Conservation (phyloP, 805 yeast species). For the Grigorovia transvaalensis region DNA sequence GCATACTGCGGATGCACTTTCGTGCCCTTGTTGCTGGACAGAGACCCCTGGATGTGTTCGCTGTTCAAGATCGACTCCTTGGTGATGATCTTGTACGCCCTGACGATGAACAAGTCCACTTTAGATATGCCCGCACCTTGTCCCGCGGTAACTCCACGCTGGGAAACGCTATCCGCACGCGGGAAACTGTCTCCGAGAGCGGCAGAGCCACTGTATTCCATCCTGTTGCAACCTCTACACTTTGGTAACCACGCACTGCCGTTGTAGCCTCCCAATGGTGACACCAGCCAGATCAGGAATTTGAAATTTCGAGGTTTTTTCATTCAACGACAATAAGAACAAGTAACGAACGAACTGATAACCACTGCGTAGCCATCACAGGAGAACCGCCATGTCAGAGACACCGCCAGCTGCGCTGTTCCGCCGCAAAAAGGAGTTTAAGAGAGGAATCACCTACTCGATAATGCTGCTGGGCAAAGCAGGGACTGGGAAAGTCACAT, state of each 20-base stretch:
- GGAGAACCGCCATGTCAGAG: not conserved
- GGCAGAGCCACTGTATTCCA: not conserved
- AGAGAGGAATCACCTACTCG: conserved; percentile 64
- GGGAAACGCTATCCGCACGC: no score
- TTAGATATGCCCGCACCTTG: conserved; percentile 13
- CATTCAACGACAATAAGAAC: no score
- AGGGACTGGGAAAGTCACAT: conserved; percentile 73
- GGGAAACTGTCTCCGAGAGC: not conserved
- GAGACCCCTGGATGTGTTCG: conserved; percentile 12
- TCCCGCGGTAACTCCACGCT: not conserved
- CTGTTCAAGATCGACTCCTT: conserved; percentile 14
- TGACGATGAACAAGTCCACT: conserved; percentile 20
- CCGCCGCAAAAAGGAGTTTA: conserved; percentile 54
- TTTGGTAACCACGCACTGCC: not conserved
- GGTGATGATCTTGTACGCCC: conserved; percentile 16
- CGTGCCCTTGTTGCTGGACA: not conserved
- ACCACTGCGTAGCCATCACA: no score
- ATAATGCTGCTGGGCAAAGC: conserved; percentile 62
- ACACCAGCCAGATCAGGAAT: no score
- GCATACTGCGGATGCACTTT: conserved; percentile 14
- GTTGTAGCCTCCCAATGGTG: no score
- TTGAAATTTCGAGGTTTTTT: not conserved
- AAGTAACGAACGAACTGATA: not conserved
- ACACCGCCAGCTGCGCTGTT: conserved; percentile 19
- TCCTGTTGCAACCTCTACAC: not conserved